A percentile compares a stretch with the other conserved stretches of the same genome.
phyloP scores from a whole-genome alignment of 768 basidiomycete species.

The Collybiopsis luxurians region DNA sequence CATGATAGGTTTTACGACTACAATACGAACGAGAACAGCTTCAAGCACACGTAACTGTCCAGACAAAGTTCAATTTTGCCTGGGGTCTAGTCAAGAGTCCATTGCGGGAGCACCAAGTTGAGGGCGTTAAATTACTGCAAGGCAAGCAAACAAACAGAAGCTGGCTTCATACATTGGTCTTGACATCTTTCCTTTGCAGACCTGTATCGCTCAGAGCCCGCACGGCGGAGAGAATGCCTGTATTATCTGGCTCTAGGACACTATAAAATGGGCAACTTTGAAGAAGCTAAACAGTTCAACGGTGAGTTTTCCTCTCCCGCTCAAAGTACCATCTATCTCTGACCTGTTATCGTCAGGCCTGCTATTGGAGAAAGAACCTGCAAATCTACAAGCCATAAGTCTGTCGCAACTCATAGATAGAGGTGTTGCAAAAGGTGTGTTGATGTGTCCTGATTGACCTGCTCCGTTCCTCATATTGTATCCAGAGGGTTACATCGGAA shows the following conservation, averaged over 20 bases:
- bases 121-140: constrained; percentile 90
- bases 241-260: constrained; percentile 97
- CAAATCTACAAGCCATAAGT: constrained; percentile 90
- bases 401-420: constrained; percentile 83
- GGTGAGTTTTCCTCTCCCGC: constrained; percentile 49
- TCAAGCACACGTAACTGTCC: constrained; percentile 83
- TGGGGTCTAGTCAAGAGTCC: constrained; percentile 97
- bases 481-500: constrained; percentile 96
- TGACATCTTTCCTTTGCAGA: constrained; percentile 45
- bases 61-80: constrained; percentile 97
- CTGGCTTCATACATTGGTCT: not conserved
- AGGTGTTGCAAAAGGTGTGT: constrained; percentile 75
- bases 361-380: constrained; percentile 87
- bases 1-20: constrained; percentile 66
- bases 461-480: not conserved
- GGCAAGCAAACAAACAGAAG: constrained; percentile 40
- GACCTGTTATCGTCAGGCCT: constrained; percentile 49
- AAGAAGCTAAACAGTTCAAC: constrained; percentile 90
- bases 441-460: not conserved
- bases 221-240: constrained; percentile 88
- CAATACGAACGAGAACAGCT: constrained; percentile 90
- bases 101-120: constrained; percentile 78
- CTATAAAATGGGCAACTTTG: constrained; percentile 95
- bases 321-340: constrained; percentile 1
- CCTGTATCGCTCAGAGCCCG: constrained; percentile 85